These are phyloP conservation scores for Solanum virginianum DNA, from an alignment of 257 asterid species.

Conservation along the genomic window DNA sequence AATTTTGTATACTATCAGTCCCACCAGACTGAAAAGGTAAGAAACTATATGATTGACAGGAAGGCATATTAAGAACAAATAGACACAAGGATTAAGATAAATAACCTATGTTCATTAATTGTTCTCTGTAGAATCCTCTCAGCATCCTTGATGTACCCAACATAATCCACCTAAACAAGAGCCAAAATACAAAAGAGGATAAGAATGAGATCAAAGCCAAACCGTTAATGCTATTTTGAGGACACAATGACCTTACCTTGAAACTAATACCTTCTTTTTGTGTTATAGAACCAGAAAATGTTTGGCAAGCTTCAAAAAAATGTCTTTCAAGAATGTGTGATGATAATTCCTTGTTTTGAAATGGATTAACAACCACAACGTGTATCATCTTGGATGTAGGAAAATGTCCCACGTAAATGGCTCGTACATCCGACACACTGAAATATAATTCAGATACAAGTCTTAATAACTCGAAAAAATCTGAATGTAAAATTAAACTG, in stretches of 20 bases:
- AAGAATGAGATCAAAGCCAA: background rate
- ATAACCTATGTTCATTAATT: slow-evolving; percentile 68
- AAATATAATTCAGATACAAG: slow-evolving; percentile 8
- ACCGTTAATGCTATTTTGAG: background rate
- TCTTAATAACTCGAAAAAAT: background rate
- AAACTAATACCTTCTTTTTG: slow-evolving; percentile 39
- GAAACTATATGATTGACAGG: background rate
- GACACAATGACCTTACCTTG: slow-evolving; percentile 42
- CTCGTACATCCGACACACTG: slow-evolving; percentile 87
- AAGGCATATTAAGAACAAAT: background rate
- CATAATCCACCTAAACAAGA: slow-evolving; percentile 57
- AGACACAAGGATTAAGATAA: background rate
- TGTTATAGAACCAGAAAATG: slow-evolving; percentile 36
- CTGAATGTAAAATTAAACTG: background rate
- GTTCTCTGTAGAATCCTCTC: slow-evolving; percentile 60
- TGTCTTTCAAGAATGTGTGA: slow-evolving; percentile 80
- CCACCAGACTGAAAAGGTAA: background rate
- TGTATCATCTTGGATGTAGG: slow-evolving; percentile 61
- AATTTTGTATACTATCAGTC: background rate
- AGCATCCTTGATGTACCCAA: slow-evolving; percentile 71
- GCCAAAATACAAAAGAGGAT: background rate
- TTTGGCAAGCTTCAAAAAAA: slow-evolving; percentile 74
- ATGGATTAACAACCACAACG: slow-evolving; percentile 83
- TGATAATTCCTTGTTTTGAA: slow-evolving; percentile 80
- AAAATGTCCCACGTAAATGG: slow-evolving; percentile 71